Evolutionary conservation across 1,284 basidiomycete species (phyloP).

Genomic region (Lentinula novae-zelandiae): DNA sequence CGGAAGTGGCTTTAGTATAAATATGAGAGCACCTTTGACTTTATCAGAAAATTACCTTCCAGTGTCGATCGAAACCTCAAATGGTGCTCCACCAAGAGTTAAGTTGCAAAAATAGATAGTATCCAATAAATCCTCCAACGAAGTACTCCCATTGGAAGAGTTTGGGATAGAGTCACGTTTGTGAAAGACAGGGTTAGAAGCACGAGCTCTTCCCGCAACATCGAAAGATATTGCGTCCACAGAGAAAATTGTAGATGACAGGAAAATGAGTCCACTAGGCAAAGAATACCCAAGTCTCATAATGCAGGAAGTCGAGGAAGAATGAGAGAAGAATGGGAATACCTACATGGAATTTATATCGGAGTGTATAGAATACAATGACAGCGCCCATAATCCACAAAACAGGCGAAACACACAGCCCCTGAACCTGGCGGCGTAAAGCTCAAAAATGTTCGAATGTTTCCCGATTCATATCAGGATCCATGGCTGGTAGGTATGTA

Average conservation of each 20-base stretch:
- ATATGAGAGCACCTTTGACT: neutral
- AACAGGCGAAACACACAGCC: no score
- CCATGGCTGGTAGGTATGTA: no score
- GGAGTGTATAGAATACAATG: no score
- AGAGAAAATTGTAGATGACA: neutral
- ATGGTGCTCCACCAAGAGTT: neutral
- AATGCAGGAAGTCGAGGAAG: no score
- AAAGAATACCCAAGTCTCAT: no score
- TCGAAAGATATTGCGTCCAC: neutral
- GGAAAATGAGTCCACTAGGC: no score
- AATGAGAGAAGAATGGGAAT: no score
- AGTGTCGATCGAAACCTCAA: slow-evolving; percentile 4
- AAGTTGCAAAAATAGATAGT: neutral
- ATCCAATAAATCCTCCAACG: neutral
- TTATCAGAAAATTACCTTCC: neutral
- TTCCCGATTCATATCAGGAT: no score
- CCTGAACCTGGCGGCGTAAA: no score
- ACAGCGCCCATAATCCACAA: no score
- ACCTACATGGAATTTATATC: no score
- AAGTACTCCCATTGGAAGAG: neutral
- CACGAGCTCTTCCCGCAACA: neutral
- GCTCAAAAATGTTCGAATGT: no score
- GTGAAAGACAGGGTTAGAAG: neutral
- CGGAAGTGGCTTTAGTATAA: neutral
- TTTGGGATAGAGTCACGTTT: neutral